Base-by-base conservation (phyloP, 805 yeast genomes). In the Candida gorgasii region DNA sequence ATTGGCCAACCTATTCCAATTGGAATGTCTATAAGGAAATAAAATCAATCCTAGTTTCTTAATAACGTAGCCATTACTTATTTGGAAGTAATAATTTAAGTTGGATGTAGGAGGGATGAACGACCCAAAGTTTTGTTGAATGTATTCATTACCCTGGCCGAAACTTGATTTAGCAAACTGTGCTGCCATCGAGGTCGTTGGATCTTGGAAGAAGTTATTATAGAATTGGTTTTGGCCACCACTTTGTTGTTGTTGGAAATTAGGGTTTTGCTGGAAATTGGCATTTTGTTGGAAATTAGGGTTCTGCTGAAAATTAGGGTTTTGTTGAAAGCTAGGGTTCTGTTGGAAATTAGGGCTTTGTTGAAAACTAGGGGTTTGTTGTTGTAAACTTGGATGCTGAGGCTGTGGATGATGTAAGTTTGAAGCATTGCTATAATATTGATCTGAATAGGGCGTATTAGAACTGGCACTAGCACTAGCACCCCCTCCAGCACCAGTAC, bases 151-250 rank as follows among this genome's bases (percentile, higher is more conserved):
- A 17, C 93, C 88, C 22, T 88, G 86, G 50, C 79, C 78, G 45
- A 93, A 77, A 1, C 97, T 96, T 40, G 79, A 78, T 55, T 87
- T 86, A 26, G 97, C 96, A 48, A 90, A 79, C 55, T 89, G 96
- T 18, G 90, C 77, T 1, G 97, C 96, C 74, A 89, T 76, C 43
- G 85, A 79, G 0, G 95, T 80, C 12, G 87, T 76, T 24, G 95
- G 90, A 58, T 88, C 95, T 49, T 76, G 79, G 61, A 89, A 76
- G 49, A 87, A 71, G 47, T 68, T 62, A 28, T 69, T 62, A 48
- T 53, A 43, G 28, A 40, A 39, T 35, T 38, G 42, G 36, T 30
- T 44, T 18, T 19, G 16, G 58, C 44, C 53, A 24, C 51, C 59
- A 13, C 49, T 58, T 45, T 43, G 55, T 20, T 47, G 55, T 20